A percentile compares a stretch with the other conserved stretches of the same genome.
These are phyloP conservation scores for Ganoderma leucocontextum DNA, from an alignment of 1,284 basidiomycete species.

Conservation along the genomic window DNA sequence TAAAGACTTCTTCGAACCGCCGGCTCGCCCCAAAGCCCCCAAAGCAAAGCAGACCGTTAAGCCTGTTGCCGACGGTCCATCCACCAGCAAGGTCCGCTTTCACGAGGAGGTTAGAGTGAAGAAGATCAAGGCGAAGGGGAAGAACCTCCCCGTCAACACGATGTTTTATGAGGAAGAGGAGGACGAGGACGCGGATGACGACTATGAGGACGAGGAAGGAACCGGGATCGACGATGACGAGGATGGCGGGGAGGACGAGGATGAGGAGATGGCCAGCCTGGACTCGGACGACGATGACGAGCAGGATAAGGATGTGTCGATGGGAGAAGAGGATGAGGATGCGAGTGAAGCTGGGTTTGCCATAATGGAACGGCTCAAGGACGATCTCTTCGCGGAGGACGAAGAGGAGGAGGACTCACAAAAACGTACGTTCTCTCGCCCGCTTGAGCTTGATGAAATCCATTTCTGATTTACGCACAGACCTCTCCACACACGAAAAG, in stretches of 20 bases:
- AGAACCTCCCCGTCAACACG: constrained; percentile 57
- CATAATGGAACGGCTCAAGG: constrained; percentile 67
- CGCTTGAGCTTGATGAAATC: neutral
- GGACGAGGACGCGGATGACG: constrained; percentile 40
- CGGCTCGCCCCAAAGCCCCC: constrained; percentile 41
- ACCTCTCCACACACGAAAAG: constrained; percentile 68
- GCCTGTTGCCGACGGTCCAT: constrained; percentile 23
- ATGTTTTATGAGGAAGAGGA: constrained; percentile 49
- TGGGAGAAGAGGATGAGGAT: constrained; percentile 40
- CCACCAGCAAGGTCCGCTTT: constrained; percentile 71
- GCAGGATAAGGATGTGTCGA: constrained; percentile 32
- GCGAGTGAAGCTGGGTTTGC: constrained; percentile 28
- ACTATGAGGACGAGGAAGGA: constrained; percentile 37
- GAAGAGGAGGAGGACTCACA: constrained; percentile 50
- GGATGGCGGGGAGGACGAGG: constrained; percentile 39
- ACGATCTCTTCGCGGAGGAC: constrained; percentile 71
- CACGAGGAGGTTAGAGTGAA: constrained; percentile 84
- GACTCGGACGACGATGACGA: constrained; percentile 40
- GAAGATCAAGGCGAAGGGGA: constrained; percentile 75
- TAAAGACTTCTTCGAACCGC: constrained; percentile 77
- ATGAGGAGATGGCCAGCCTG: constrained; percentile 37
- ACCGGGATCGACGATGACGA: constrained; percentile 46
- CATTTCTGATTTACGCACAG: constrained; percentile 31
- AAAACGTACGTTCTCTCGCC: constrained; percentile 16
- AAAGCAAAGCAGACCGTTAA: constrained; percentile 32